Evolutionary conservation across 2,329 filamentous ascomycete species (phyloP).

Genomic region (Pseudocercospora fuligena): DNA sequence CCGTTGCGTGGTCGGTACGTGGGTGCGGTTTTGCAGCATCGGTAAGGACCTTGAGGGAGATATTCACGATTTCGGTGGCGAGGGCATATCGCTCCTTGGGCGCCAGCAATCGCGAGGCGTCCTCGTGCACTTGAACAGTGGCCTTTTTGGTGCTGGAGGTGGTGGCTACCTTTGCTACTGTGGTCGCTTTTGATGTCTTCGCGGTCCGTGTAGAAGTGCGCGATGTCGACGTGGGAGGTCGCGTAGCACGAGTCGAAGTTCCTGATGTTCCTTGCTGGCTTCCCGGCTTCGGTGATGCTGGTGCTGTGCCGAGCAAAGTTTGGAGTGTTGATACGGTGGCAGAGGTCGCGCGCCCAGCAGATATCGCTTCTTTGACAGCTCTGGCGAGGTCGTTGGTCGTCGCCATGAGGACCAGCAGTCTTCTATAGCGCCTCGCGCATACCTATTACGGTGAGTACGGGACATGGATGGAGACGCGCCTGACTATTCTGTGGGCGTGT

Average conservation of each 20-base stretch:
- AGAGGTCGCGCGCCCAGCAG: conserved; percentile 26
- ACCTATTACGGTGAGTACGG: background rate
- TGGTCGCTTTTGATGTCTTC: conserved; percentile 15
- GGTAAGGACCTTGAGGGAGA: conserved; percentile 69
- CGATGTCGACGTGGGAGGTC: conserved; percentile 12
- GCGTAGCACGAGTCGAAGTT: conserved; percentile 6
- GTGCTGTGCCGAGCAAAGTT: conserved; percentile 29
- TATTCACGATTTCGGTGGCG: conserved; percentile 75
- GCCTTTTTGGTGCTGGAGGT: conserved; percentile 19
- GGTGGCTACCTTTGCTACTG: conserved; percentile 3
- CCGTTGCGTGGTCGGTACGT: background rate
- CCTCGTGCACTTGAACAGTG: conserved; percentile 45
- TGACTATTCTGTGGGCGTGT: background rate
- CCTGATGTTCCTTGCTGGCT: conserved; percentile 7
- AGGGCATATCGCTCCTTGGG: conserved; percentile 67
- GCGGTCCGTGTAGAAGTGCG: conserved; percentile 7
- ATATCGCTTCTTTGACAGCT: conserved; percentile 29
- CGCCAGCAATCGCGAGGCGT: conserved; percentile 47
- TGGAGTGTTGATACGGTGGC: conserved; percentile 36
- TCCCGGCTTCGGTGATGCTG: conserved; percentile 15
- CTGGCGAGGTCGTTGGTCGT: conserved; percentile 22
- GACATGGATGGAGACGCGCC: background rate
- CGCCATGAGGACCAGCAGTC: conserved; percentile 20
- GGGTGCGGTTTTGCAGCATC: conserved; percentile 63
- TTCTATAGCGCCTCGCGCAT: background rate